phyloP scores from a whole-genome alignment of 768 basidiomycete genomes.

The Hygrocybe punicea region DNA sequence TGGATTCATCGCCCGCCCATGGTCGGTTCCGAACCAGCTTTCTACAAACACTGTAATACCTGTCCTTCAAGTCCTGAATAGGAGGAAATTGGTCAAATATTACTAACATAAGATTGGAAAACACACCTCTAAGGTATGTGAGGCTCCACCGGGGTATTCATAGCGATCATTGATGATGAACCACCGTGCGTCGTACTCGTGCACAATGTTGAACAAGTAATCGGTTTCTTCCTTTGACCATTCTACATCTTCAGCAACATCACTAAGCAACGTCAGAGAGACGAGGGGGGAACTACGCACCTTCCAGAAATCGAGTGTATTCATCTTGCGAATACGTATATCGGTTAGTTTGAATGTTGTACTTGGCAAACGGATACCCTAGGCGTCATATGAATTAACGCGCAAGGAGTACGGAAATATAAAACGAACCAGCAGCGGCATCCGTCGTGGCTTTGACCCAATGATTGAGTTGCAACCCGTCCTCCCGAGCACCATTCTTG shows the following conservation, averaged over 20 bases:
- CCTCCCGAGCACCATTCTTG: slow-evolving; percentile 65
- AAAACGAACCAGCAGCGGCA: slow-evolving; percentile 49
- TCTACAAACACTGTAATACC: slow-evolving; percentile 90
- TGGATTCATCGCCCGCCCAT: slow-evolving; percentile 76
- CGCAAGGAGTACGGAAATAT: neutral
- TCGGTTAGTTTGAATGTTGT: slow-evolving; percentile 62
- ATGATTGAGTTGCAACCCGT: slow-evolving; percentile 69
- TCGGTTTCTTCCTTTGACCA: slow-evolving; percentile 96
- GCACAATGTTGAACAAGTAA: slow-evolving; percentile 78
- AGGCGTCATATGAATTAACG: neutral
- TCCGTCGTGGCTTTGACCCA: slow-evolving; percentile 72
- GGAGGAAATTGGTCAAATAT: neutral
- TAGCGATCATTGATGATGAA: slow-evolving; percentile 90
- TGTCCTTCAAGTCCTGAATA: slow-evolving; percentile 82
- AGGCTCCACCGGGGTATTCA: slow-evolving; percentile 55
- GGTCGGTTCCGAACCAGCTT: slow-evolving; percentile 81
- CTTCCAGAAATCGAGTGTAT: slow-evolving; percentile 75
- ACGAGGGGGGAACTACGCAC: slow-evolving; percentile 34
- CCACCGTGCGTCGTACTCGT: slow-evolving; percentile 85
- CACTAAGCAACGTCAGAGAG: neutral
- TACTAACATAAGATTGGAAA: neutral
- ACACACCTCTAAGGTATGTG: slow-evolving; percentile 69
- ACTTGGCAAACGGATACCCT: slow-evolving; percentile 84
- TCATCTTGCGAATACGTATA: slow-evolving; percentile 84
- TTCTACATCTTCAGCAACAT: slow-evolving; percentile 53